These are phyloP conservation scores for Musa beccarii DNA, from an alignment of 176 grass and related monocot genomes.

Conservation along the genomic window DNA sequence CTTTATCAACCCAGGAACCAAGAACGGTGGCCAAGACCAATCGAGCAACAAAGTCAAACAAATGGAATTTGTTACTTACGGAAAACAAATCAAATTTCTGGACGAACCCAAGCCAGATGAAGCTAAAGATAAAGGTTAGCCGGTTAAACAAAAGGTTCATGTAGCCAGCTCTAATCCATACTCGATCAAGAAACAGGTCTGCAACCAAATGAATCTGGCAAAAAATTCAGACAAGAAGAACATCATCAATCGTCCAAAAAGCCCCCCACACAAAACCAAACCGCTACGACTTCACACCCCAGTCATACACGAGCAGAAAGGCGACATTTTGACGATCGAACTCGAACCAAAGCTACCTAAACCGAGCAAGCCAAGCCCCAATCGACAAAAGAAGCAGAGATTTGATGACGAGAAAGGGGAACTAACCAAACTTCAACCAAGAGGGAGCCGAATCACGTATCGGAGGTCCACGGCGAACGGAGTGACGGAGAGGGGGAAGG, in stretches of 20 bases:
- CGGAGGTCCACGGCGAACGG: background rate
- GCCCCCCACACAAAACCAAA: background rate
- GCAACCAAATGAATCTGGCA: no score
- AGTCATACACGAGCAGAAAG: background rate
- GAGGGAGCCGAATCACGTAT: background rate
- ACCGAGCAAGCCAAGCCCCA: background rate
- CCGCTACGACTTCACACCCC: background rate
- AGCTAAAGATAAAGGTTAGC: background rate
- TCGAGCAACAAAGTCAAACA: background rate
- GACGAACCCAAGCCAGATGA: background rate
- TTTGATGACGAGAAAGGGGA: background rate
- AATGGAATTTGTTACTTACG: background rate
- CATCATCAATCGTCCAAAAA: background rate
- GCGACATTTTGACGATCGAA: background rate
- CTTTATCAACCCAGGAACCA: background rate
- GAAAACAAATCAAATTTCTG: background rate
- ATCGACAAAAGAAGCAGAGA: background rate
- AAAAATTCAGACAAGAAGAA: background rate
- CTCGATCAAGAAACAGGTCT: no score
- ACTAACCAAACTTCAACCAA: background rate
- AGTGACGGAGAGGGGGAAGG: background rate
- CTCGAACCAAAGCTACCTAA: background rate
- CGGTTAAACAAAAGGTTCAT: background rate
- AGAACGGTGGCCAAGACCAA: background rate
- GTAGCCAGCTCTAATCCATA: background rate